Conservation (phyloP, 371 early-diverging fungal genomes). For the Batkoa obscura region DNA sequence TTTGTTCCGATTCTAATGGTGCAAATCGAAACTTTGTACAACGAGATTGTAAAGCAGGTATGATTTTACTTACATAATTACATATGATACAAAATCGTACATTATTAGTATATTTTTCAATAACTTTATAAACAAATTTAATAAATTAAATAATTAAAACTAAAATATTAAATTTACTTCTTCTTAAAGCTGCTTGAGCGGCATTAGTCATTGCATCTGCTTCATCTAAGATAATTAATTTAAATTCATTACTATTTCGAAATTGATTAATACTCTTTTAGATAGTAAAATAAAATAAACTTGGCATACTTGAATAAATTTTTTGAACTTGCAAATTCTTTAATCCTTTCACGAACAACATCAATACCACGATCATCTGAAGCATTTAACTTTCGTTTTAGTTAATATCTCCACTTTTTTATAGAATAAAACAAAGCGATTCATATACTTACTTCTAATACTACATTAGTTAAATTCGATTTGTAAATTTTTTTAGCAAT, state of each 20-base stretch:
- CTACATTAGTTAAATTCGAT: constrained; percentile 56
- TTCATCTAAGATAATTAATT: constrained; percentile 96
- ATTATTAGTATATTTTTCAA: constrained; percentile 95
- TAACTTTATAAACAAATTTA: constrained; percentile 32
- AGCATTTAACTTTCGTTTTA: constrained; percentile 57
- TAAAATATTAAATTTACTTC: constrained; percentile 29
- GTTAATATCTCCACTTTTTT: too few species aligned
- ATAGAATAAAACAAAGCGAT: constrained; percentile 11
- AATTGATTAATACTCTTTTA: not conserved
- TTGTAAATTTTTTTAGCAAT: constrained; percentile 77
- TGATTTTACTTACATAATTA: constrained; percentile 96
- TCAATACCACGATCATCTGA: constrained; percentile 99
- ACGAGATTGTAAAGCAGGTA: constrained; percentile 94
- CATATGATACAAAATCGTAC: constrained; percentile 98
- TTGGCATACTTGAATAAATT: constrained; percentile 43
- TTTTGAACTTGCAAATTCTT: constrained; percentile 88
- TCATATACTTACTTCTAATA: constrained; percentile 45
- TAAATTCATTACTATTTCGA: constrained; percentile 34
- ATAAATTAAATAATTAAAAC: not conserved
- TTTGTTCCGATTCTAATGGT: constrained; percentile 62
- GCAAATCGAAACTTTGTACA: constrained; percentile 97
- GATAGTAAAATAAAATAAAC: constrained; percentile 1
- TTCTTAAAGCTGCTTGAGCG: constrained; percentile 91
- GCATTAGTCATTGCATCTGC: constrained; percentile 96
- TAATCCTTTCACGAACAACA: constrained; percentile 96